phyloP scores from a whole-genome alignment of 2,329 filamentous ascomycete genomes.

The Magnaporthiopsis poae region DNA sequence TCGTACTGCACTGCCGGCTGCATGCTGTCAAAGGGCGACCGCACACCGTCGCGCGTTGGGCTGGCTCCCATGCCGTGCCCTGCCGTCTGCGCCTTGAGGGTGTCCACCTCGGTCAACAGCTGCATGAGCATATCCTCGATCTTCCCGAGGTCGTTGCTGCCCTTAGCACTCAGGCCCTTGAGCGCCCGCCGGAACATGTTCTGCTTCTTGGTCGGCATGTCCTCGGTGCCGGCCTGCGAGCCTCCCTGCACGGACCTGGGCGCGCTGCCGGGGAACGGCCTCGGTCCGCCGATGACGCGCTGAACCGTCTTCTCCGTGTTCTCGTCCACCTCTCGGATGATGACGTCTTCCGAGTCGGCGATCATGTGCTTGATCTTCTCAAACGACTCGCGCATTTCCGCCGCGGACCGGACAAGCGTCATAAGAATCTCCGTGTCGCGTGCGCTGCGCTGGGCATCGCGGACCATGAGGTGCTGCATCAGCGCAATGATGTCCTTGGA shows the following conservation, averaged over 20 bases:
- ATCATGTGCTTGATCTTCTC: conserved; percentile 82
- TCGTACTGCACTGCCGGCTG: conserved; percentile 54
- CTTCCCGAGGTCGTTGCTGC: conserved; percentile 73
- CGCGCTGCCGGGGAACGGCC: conserved; percentile 63
- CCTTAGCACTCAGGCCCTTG: conserved; percentile 79
- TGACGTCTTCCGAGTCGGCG: conserved; percentile 76
- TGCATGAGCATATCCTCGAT: conserved; percentile 91
- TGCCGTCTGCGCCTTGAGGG: conserved; percentile 54
- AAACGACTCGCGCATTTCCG: conserved; percentile 94
- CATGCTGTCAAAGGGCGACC: conserved; percentile 58
- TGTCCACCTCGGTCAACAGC: conserved; percentile 83
- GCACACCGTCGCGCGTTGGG: conserved; percentile 40
- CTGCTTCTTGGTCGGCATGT: conserved; percentile 65
- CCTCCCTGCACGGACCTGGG: conserved; percentile 49
- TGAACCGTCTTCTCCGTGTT: conserved; percentile 79
- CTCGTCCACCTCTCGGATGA: conserved; percentile 77
- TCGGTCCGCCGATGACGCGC: conserved; percentile 72
- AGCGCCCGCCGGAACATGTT: conserved; percentile 92
- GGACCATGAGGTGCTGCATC: conserved; percentile 97
- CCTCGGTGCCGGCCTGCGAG: conserved; percentile 49
- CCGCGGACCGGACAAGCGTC: conserved; percentile 81
- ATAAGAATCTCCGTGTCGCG: conserved; percentile 94
- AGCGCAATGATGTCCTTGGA: conserved; percentile 93
- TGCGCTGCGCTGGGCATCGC: conserved; percentile 90
- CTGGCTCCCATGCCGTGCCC: conserved; percentile 22